Evolutionary conservation across 768 basidiomycete genomes (phyloP), one percentile per base, ranked within the genome.

Genomic region (Rubroboletus satanas): DNA sequence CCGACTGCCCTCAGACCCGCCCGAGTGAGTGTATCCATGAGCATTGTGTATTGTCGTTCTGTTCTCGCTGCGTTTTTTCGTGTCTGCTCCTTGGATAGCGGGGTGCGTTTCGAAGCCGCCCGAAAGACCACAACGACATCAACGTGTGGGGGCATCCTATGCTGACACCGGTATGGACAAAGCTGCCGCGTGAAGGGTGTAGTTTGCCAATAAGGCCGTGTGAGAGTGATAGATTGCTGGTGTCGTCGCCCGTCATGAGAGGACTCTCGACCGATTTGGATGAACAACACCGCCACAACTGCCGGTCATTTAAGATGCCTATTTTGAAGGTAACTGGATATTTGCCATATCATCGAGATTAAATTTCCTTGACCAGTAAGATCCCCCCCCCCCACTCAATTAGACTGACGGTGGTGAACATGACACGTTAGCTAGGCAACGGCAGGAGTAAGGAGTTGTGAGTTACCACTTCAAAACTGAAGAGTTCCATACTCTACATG

Each of bases 41-140:
- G 78, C 7, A 77, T 74, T 14, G 74, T 72, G 66, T 93, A 93
- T 58, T 93, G 88, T 33, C 77, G 75, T 62, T 85, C 80, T 3
- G 88, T 83, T 59, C 83, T 84, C 7, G 77, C 72, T 1, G 82
- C 80, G 45, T 87, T 83, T 60, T 85, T 79, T 31, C 81, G 76
- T 10, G 79, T 79, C 55, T 85, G 82, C 37, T 81, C 77, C 63
- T 88, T 89, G 7, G 84, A 82, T 21, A 82, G 62, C 1, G 75
- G 75, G 18, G 49, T 48, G 29, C 49, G 57, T 29, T 59, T 65
- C 7, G 73, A 72, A 33, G 77, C 74, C 1, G 83, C 79, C 43
- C 80, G 79, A 65, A 92, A 91, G 42, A 87, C 75, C 56, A 93
- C 74, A 48, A 92, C 83, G 31, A 91, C 76, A 71, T 93, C 88